These are phyloP conservation scores for Herpotrichia juniperi DNA, from an alignment of 2,329 filamentous ascomycete genomes.

Conservation along the genomic window DNA sequence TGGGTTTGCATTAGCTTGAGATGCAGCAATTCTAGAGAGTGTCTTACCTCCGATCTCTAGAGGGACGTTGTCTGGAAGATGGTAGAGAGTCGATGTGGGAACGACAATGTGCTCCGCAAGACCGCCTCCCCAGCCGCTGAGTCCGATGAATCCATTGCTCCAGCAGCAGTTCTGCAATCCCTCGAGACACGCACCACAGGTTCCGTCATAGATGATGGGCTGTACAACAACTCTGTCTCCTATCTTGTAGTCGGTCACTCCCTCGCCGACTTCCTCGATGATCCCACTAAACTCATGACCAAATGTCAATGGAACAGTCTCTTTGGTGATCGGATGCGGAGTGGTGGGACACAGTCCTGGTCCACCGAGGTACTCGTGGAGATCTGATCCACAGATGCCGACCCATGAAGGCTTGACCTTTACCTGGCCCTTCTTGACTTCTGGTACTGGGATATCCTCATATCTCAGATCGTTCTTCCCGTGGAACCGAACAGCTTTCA, in stretches of 20 bases:
- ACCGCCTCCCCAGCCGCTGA: conserved; percentile 61
- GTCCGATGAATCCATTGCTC: conserved; percentile 59
- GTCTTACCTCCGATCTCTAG: conserved; percentile 55
- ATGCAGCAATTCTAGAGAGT: not conserved
- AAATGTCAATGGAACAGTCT: conserved; percentile 58
- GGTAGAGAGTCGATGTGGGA: conserved; percentile 53
- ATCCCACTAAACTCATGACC: conserved; percentile 61
- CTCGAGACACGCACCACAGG: conserved; percentile 58
- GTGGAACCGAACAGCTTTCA: conserved; percentile 56
- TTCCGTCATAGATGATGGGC: conserved; percentile 62
- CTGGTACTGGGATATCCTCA: conserved; percentile 50
- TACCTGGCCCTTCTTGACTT: conserved; percentile 48
- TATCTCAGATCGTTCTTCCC: conserved; percentile 52
- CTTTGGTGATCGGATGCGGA: conserved; percentile 62
- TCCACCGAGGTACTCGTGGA: conserved; percentile 58
- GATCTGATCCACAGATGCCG: conserved; percentile 51
- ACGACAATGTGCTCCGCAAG: conserved; percentile 59
- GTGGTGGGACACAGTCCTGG: conserved; percentile 57
- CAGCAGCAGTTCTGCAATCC: conserved; percentile 62
- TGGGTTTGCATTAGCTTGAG: conserved; percentile 10
- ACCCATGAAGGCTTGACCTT: conserved; percentile 51
- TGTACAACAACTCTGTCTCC: conserved; percentile 58
- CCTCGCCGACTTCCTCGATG: conserved; percentile 59
- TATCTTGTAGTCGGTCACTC: conserved; percentile 54
- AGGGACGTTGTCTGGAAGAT: conserved; percentile 58